These are phyloP conservation scores for Petunia secreta DNA, from an alignment of 257 asterid species.

Conservation along the genomic window DNA sequence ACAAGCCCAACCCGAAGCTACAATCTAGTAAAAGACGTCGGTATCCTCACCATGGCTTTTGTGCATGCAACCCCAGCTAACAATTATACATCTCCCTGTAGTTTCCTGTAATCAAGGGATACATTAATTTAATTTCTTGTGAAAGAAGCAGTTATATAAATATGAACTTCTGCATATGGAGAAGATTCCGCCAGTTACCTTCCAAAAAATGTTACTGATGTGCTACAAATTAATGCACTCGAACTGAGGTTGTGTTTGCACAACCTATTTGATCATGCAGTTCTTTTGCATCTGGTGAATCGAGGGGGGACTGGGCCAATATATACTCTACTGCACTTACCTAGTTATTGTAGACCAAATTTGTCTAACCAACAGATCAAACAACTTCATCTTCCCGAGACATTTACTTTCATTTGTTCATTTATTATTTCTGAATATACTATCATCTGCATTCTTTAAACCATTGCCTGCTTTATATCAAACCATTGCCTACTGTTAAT, in stretches of 20 bases:
- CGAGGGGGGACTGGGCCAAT: neutral
- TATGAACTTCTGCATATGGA: neutral
- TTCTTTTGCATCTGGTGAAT: conserved; percentile 1
- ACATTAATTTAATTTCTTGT: neutral
- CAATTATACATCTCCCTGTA: neutral
- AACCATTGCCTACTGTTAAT: neutral
- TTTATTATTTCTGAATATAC: neutral
- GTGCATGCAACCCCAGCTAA: too few relatives aligned
- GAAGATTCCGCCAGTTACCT: neutral
- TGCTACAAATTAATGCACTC: conserved; percentile 8
- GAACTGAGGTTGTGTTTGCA: neutral
- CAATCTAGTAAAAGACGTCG: neutral
- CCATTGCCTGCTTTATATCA: neutral
- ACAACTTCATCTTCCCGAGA: neutral
- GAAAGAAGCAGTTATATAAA: neutral
- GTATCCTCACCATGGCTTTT: neutral
- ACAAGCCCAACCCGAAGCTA: neutral
- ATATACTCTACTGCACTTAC: neutral
- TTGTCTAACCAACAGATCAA: neutral
- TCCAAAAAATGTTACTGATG: neutral
- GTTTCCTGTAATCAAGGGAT: neutral
- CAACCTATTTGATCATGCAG: conserved; percentile 9
- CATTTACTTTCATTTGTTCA: neutral
- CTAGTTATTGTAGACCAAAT: neutral
- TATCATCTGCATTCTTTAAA: neutral